These are phyloP conservation scores for Eucalyptus sp. DNA, from an alignment of 345 rosid genomes.

Conservation along the genomic window DNA sequence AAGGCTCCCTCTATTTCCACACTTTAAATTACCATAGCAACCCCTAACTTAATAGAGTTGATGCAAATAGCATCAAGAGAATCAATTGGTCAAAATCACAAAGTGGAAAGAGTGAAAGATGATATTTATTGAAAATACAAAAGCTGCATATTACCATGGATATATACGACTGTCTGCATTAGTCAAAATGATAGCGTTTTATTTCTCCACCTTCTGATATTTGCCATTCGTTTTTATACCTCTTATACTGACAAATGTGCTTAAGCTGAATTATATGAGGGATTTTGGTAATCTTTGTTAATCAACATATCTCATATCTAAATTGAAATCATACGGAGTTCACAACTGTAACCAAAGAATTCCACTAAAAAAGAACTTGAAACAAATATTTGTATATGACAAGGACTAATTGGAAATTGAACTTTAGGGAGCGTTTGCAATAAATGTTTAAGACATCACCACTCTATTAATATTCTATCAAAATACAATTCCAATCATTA, in stretches of 20 bases:
- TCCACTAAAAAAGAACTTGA: neutral
- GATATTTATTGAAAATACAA: neutral
- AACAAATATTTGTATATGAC: neutral
- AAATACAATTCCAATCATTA: neutral
- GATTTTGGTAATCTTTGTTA: neutral
- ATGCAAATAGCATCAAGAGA: neutral
- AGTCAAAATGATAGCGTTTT: neutral
- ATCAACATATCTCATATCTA: neutral
- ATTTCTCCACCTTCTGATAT: neutral
- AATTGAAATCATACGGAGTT: neutral
- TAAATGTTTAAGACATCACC: neutral
- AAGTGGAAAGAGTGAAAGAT: neutral
- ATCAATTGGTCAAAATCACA: neutral
- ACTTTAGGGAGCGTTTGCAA: neutral
- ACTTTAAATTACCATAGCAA: neutral
- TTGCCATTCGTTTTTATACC: neutral
- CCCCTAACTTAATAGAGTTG: neutral
- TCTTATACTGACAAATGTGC: neutral
- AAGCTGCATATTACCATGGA: neutral
- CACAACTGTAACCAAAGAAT: neutral
- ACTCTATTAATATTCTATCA: neutral
- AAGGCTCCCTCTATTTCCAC: neutral
- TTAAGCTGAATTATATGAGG: neutral
- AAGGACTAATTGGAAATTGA: neutral
- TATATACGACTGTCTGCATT: neutral